Evolutionary conservation across 345 rosid species (phyloP), one percentile per base, ranked within the genome.

Genomic region (Cochlearia excelsa): DNA sequence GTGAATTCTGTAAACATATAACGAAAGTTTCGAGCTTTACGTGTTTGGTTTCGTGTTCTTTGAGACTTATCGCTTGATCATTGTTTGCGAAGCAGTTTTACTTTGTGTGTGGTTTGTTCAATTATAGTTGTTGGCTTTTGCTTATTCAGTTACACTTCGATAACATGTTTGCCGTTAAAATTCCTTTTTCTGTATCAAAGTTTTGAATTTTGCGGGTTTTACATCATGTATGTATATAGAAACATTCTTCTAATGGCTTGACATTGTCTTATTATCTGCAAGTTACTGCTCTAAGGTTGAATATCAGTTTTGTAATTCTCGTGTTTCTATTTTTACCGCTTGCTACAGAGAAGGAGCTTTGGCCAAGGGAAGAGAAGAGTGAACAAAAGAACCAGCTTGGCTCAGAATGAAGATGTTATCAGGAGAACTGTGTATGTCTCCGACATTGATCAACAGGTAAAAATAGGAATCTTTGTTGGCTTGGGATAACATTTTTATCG

Each of bases 331-430:
- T 48, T 57, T 65, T 46, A 2, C 31, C 8, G 1, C 34, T 64
- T 61, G 46, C 46, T 67, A 34, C 84, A 93, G 96, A 90, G 80
- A 81, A 87, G 81, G 78, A 85, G 57, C 63, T 81, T 51, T 69
- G 74, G 74, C 66, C 95, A 85, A 73, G 95, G 87, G 57, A 84
- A 78, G 77, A 65, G 87, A 73, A 87, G 87, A 78, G 66, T 80
- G 79, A 94, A 94, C 69, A 70, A 63, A 60, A 84, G 97, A 70
- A 87, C 95, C 43, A 81, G 87, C 66, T 65, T 79, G 77, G 97
- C 99, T 28, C 99, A 94, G 76, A 89, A 78, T 48, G 92, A 90
- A 3, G 99, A 90, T 56, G 80, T 88, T 8, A 94, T 94, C 62
- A 80, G 78, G 82, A 72, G 76, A 72, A 72, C 76, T 54, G 76